Percentiles rank a stretch among this genome's conserved stretches.
Conservation (phyloP, 371 early-diverging fungal species). For the Mortierella sp. region DNA sequence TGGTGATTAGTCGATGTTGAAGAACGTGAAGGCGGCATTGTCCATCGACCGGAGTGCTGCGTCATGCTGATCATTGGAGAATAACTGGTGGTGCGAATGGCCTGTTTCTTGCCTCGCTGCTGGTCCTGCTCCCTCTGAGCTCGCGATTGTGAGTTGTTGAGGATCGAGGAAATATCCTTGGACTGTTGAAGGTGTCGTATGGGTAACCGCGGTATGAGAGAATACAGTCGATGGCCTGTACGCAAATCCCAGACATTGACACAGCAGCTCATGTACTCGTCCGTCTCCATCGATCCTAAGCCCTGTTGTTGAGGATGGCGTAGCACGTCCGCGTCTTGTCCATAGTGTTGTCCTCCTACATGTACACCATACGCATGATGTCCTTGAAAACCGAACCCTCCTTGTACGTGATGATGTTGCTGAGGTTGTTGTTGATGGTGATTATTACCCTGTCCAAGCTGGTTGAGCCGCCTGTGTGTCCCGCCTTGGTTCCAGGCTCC, state of each 20-base stretch:
- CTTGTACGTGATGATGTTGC: not conserved
- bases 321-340: conserved; percentile 3
- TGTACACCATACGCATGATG: not conserved
- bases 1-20: not conserved
- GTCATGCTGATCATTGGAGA: not conserved
- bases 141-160: conserved; percentile 4
- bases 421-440: not conserved
- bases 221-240: conserved; percentile 64
- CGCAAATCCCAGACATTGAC: conserved; percentile 71
- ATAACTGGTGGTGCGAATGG: conserved; percentile 1
- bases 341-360: not conserved
- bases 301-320: conserved; percentile 10
- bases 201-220: conserved; percentile 57
- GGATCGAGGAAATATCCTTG: conserved; percentile 8
- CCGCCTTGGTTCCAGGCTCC: conserved; percentile 25
- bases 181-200: conserved; percentile 16
- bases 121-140: not conserved
- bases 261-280: conserved; percentile 59
- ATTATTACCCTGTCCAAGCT: conserved; percentile 8
- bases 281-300: not conserved
- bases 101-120: conserved; percentile 2
- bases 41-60: not conserved
- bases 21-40: not conserved
- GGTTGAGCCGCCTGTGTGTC: not conserved
- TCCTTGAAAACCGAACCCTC: not conserved